Base-by-base conservation (phyloP, 2,329 filamentous ascomycete genomes). In the Ceratocystis lukuohia region DNA sequence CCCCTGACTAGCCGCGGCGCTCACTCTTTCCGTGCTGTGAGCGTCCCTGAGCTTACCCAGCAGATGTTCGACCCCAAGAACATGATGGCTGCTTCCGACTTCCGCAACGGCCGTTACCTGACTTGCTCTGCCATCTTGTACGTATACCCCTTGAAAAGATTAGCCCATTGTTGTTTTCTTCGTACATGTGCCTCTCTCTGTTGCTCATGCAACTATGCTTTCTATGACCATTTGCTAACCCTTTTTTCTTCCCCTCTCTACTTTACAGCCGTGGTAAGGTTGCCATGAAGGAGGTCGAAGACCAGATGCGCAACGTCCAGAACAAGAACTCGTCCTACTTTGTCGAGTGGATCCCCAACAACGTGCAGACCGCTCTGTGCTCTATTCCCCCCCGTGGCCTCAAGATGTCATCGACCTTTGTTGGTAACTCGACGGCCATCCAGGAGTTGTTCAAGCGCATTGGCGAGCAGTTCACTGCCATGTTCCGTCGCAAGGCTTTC, bases 31-130 rank as follows among this genome's bases (percentile, higher is more conserved):
- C 94, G 94, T 77, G 93, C 94, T 72, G 89, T 97, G 79, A 92
- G 88, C 75, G 94, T 99, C 69, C 93, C 94, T 68, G 94, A 99
- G 84, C 86, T 99, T 78, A 97, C 94, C 75, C 94, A 99, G 84
- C 94, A 99, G 81, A 97, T 99, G 91, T 99, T 96, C 84, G 94
- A 99, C 84, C 93, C 94, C 75, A 99, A 97, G 91, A 99, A 99
- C 88, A 99, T 99, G 93, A 99, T 99, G 94, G 94, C 94, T 81
- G 94, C 94, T 71, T 95, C 92, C 70, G 94, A 99, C 83, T 99
- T 99, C 91, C 91, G 94, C 75, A 99, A 97, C 80, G 94, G 94
- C 79, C 94, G 94, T 75, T 99, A 99, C 85, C 87, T 99, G 76
- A 99, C 94, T 73, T 99, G 94, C 88, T 97, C 88, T 78, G 92